phyloP scores from a whole-genome alignment of 2,329 filamentous ascomycete species.

The Amesomyces nigricolor region DNA sequence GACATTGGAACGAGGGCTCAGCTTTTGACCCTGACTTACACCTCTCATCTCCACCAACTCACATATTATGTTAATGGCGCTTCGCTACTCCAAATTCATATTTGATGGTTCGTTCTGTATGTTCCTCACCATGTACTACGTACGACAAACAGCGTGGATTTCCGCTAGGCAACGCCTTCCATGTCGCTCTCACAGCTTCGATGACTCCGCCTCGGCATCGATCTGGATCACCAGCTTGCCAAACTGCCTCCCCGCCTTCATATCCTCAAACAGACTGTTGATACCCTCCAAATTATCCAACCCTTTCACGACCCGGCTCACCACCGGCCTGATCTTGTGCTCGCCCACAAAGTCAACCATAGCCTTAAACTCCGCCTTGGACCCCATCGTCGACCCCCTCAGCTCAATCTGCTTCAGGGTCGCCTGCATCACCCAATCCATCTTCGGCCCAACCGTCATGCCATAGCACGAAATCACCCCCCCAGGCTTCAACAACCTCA shows the following conservation, averaged over 20 bases:
- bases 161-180: no score
- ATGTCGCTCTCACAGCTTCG: constrained; percentile 21
- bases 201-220: constrained; percentile 28
- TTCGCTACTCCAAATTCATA: no score
- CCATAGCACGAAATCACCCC: constrained; percentile 84
- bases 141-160: no score
- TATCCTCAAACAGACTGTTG: constrained; percentile 77
- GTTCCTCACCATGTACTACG: no score
- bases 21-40: no score
- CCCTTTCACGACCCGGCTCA: constrained; percentile 68
- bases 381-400: constrained; percentile 85
- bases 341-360: constrained; percentile 79
- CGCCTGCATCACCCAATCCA: constrained; percentile 79
- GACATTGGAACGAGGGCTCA: no score
- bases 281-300: constrained; percentile 74
- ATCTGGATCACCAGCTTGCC: constrained; percentile 85
- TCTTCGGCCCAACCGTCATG: constrained; percentile 81
- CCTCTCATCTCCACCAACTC: no score
- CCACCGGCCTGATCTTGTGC: constrained; percentile 68
- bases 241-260: constrained; percentile 81
- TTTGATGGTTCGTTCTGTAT: no score
- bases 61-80: no score
- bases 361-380: constrained; percentile 78
- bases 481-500: constrained; percentile 68
- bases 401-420: constrained; percentile 86